These are phyloP conservation scores for Tolypocladium album DNA, from an alignment of 2,329 filamentous ascomycete species.

Conservation along the genomic window DNA sequence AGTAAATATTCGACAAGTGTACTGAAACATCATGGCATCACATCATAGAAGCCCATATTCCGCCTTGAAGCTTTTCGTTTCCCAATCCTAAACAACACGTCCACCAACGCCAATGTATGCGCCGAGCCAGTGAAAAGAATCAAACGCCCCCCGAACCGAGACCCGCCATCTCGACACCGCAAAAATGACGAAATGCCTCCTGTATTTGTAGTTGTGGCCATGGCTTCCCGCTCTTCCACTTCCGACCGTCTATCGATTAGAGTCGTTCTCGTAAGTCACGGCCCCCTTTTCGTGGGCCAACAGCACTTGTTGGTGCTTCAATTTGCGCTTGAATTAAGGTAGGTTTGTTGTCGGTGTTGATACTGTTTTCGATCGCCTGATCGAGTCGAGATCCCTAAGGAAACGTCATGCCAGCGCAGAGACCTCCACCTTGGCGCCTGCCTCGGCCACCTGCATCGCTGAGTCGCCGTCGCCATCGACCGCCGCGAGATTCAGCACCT, in stretches of 20 bases:
- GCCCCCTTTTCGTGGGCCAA: neutral
- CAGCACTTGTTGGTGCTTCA: neutral
- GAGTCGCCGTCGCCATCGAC: slow-evolving; percentile 16
- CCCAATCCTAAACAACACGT: neutral
- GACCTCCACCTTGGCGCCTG: neutral
- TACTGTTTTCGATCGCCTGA: neutral
- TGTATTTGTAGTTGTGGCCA: neutral
- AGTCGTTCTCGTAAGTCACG: neutral
- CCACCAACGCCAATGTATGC: neutral
- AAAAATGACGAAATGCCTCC: neutral
- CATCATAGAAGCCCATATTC: neutral
- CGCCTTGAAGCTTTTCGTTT: neutral
- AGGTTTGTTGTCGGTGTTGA: neutral
- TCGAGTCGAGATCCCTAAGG: neutral
- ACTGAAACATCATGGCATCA: neutral
- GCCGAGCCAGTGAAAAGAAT: neutral
- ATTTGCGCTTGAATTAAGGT: neutral
- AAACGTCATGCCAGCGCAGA: slow-evolving; percentile 1
- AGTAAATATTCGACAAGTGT: neutral
- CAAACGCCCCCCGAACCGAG: neutral
- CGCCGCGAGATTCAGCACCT: slow-evolving; percentile 17
- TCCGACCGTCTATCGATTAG: neutral
- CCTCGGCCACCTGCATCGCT: slow-evolving; percentile 1
- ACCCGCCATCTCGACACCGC: neutral
- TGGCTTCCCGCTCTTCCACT: neutral